phyloP scores from a whole-genome alignment of 768 basidiomycete genomes.

The Mycena sanguinolenta region DNA sequence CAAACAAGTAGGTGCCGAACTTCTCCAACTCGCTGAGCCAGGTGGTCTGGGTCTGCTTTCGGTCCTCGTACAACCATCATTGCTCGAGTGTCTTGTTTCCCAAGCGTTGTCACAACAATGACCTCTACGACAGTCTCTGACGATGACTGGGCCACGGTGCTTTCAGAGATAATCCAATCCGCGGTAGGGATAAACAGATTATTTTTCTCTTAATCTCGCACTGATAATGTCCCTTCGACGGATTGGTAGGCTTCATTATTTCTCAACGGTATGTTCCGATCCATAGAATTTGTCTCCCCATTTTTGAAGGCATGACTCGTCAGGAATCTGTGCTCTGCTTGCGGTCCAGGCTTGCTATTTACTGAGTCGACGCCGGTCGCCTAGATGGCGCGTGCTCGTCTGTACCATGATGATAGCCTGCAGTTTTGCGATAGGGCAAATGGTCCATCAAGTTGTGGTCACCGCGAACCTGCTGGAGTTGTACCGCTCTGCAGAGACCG shows the following conservation, averaged over 20 bases:
- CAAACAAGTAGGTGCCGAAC: too few species aligned
- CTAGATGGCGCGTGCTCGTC: background rate
- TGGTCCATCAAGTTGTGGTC: background rate
- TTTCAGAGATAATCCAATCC: background rate
- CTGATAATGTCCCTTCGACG: background rate
- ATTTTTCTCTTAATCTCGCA: background rate
- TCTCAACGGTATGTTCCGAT: background rate
- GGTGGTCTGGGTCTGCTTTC: too few species aligned
- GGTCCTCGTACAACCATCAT: too few species aligned
- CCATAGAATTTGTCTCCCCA: background rate
- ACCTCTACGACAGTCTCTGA: too few species aligned
- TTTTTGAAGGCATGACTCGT: too few species aligned
- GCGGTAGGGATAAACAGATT: background rate
- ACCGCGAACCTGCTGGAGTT: background rate
- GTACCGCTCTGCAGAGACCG: background rate
- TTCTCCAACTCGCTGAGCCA: too few species aligned
- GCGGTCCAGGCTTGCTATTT: background rate
- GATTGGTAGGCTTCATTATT: background rate
- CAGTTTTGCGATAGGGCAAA: background rate
- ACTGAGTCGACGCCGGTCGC: background rate
- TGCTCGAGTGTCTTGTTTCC: too few species aligned
- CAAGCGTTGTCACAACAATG: too few species aligned
- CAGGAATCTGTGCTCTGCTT: slow-evolving; percentile 11
- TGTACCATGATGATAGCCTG: background rate
- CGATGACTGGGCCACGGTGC: too few species aligned